Evolutionary conservation across 306 rosid species (phyloP).

Genomic region (Ziziphus jujuba): DNA sequence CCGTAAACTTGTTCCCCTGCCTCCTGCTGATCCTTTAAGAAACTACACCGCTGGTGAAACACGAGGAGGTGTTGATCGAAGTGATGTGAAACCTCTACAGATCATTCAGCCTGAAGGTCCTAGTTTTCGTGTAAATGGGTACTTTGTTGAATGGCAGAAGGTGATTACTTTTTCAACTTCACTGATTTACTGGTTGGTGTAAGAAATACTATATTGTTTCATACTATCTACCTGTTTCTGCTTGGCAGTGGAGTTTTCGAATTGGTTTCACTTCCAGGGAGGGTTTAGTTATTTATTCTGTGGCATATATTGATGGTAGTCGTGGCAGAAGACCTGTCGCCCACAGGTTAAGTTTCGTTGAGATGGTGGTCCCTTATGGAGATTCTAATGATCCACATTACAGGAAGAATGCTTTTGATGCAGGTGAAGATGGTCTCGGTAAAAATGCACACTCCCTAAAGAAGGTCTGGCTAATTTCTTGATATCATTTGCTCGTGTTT

Average conservation of each 20-base stretch:
- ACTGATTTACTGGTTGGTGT: constrained; percentile 13
- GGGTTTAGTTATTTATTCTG: constrained; percentile 68
- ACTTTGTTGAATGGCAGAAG: constrained; percentile 81
- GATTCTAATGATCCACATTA: constrained; percentile 88
- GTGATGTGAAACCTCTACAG: constrained; percentile 74
- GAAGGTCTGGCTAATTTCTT: constrained; percentile 45
- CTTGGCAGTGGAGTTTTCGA: constrained; percentile 79
- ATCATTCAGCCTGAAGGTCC: constrained; percentile 83
- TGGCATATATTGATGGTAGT: constrained; percentile 71
- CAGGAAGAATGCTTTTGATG: constrained; percentile 86
- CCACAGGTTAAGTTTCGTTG: constrained; percentile 73
- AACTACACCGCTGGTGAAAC: constrained; percentile 75
- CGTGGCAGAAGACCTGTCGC: constrained; percentile 79
- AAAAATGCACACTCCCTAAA: constrained; percentile 85
- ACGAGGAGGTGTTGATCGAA: constrained; percentile 81
- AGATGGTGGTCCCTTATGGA: constrained; percentile 90
- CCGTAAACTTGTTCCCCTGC: constrained; percentile 71
- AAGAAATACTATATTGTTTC: constrained; percentile 8
- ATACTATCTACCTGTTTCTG: constrained; percentile 14
- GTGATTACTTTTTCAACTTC: constrained; percentile 30
- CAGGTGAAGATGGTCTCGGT: constrained; percentile 83
- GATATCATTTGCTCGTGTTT: background rate
- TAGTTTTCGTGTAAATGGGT: constrained; percentile 74
- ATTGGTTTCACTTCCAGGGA: constrained; percentile 79
- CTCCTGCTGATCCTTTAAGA: constrained; percentile 81